Base-by-base conservation (phyloP, 495 filamentous ascomycete species). In the Neurospora tetraspora region DNA sequence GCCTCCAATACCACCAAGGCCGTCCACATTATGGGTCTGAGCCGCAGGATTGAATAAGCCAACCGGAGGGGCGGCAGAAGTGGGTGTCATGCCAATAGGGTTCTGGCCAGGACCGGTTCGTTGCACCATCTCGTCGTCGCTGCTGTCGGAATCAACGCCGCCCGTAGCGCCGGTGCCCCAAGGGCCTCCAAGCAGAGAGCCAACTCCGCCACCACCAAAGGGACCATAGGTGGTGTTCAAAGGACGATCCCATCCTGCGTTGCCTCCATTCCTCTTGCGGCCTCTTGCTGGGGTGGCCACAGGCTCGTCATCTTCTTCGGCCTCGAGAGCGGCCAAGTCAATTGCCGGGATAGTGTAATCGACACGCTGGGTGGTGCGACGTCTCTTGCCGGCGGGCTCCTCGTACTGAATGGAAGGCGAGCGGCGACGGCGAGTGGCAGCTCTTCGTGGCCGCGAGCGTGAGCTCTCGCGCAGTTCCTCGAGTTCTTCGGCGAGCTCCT, bases 111-210 rank as follows among this genome's bases (percentile, higher is more conserved):
- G 77, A 34, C 84, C 87, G 45, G 85, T 84, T 11, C 89, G 86
- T 39, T 87, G 86, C 73, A 87, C 86, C 74, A 83, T 85, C 77
- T 99, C 96, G 74, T 99, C 96, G 74, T 99, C 96, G 77, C 96
- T 98, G 79, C 94, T 98, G 78, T 99, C 96, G 23, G 94, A 97
- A 76, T 98, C 94, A 11, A 89, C 91, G 73, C 92, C 92, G 36
- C 90, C 93, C 65, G 88, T 87, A 9, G 93, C 91, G n/a, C 84
- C 89, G 74, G 88, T 88, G 39, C 90, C 92, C 78, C 89, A 93
- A n/a, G 92, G 91, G 6, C 90, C 91, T 71, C 88, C 92, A 76
- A 96, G 88, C 23, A 96, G 85, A 10, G 94, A 87, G 23, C 89
- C 83, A 68, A 87, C 85, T 10, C 92, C 91, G 69, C 89, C 89